These are phyloP conservation scores for Talaromyces sp. DNA, from an alignment of 2,329 filamentous ascomycete genomes.

Conservation along the genomic window DNA sequence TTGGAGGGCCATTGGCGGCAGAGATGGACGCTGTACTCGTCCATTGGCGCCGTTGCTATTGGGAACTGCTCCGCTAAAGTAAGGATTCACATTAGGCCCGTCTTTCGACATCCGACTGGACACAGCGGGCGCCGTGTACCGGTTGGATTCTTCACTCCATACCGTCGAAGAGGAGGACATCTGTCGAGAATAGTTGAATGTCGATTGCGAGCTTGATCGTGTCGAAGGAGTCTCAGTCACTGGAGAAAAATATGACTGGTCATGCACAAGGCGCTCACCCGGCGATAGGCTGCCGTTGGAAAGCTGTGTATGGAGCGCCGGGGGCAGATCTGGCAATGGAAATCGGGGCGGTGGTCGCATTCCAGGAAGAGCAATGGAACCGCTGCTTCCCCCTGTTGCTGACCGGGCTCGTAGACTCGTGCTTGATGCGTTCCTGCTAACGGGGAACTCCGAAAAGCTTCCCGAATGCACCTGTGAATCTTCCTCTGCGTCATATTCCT, in stretches of 20 bases:
- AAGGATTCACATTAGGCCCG: constrained; percentile 60
- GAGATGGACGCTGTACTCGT: constrained; percentile 64
- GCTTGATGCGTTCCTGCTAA: constrained; percentile 66
- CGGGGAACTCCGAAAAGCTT: constrained; percentile 46
- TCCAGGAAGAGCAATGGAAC: constrained; percentile 30
- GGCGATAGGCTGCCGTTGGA: constrained; percentile 54
- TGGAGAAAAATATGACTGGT: constrained; percentile 94
- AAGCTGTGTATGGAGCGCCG: constrained; percentile 65
- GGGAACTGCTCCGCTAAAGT: constrained; percentile 45
- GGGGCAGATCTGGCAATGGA: constrained; percentile 57
- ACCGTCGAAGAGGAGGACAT: constrained; percentile 60
- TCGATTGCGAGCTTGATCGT: constrained; percentile 48
- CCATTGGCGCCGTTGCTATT: constrained; percentile 50
- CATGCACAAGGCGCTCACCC: constrained; percentile 45
- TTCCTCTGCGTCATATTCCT: constrained; percentile 54
- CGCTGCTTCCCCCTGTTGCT: constrained; percentile 58
- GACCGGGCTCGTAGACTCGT: constrained; percentile 71
- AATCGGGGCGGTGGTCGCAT: constrained; percentile 63
- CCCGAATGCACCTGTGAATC: constrained; percentile 33
- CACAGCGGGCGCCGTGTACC: constrained; percentile 85
- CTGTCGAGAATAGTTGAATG: constrained; percentile 77
- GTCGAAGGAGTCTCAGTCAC: constrained; percentile 63
- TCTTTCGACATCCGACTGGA: constrained; percentile 76
- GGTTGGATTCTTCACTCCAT: constrained; percentile 69
- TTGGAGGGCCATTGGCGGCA: constrained; percentile 63